Evolutionary conservation across 2,329 filamentous ascomycete species (phyloP).

Genomic region (Trichoderma arundinaceum): DNA sequence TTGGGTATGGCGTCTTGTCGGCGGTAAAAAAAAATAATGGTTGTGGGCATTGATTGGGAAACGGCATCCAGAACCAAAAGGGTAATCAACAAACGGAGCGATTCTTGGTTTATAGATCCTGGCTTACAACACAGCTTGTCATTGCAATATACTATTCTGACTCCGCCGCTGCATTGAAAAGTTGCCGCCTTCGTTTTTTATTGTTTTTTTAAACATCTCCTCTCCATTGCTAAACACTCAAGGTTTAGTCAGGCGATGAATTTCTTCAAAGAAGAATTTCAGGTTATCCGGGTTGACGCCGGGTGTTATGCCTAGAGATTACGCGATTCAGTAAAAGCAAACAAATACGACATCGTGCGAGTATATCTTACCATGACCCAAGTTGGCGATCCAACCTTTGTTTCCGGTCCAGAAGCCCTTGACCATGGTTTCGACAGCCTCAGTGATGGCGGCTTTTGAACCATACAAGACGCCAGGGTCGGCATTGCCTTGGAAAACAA

Average conservation of each 20-base stretch:
- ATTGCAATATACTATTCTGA: conserved; percentile 21
- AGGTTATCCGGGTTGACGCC: conserved; percentile 92
- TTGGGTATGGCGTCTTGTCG: conserved; percentile 20
- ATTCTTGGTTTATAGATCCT: conserved; percentile 18
- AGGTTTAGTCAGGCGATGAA: conserved; percentile 72
- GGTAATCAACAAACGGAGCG: conserved; percentile 10
- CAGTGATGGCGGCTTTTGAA: conserved; percentile 77
- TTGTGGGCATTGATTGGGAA: conserved; percentile 22
- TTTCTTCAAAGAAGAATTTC: conserved; percentile 91
- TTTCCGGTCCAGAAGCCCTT: conserved; percentile 79
- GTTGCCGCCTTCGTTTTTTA: not conserved
- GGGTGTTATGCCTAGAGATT: conserved; percentile 78
- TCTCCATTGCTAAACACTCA: not conserved
- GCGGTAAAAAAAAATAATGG: conserved; percentile 5
- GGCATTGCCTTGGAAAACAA: conserved; percentile 91
- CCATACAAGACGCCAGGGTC: conserved; percentile 95
- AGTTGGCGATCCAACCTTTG: conserved; percentile 94
- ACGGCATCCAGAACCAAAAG: conserved; percentile 9
- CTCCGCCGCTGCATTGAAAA: conserved; percentile 5
- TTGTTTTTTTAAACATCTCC: not conserved
- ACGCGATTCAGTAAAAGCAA: conserved; percentile 30
- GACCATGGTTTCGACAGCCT: conserved; percentile 84
- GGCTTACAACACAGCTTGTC: conserved; percentile 15
- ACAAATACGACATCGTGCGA: not conserved
- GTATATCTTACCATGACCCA: conserved; percentile 79